Base-by-base conservation (phyloP, 495 filamentous ascomycete species). In the Penicillium argentinense region DNA sequence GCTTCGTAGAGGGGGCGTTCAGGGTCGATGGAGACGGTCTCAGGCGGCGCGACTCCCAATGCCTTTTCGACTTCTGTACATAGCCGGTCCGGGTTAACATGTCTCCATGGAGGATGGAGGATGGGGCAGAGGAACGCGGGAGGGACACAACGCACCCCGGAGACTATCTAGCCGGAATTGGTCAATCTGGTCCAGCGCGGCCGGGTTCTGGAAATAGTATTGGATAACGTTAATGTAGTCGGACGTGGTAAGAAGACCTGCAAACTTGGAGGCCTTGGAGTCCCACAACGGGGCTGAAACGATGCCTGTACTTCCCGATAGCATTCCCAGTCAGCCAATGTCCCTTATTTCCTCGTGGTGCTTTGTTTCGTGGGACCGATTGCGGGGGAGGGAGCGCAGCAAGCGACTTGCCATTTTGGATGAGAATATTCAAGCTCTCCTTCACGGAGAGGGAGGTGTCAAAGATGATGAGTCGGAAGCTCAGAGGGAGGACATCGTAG, bases 201-300 rank as follows among this genome's bases (percentile, higher is more conserved):
- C 88, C 12, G 95, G 95, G 57, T 92, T 95, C 71, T 97, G 92
- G 83, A 93, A 97, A 73, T 97, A 97, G 67, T 97, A 99, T 69
- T 97, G 95, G 42, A 99, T 95, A 44, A 99, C 86, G 64, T 99
- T 99, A 74, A 99, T 75, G 66, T 93, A 99, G 67, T 99, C 93
- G 51, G 89, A 93, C 36, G 89, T 95, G 16, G 93, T 97, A 59
- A 99, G 78, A 18, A 97, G 76, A 39, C 93, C 93, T 18, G 95
- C 93, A 63, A 97, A 99, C 17, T 85, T 89, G 19, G 91, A 96
- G 4, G 85, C 87, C 45, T 88, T 88, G 24, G 91, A 96, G 69
- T 99, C 93, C 93, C 93, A 99, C 52, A 99, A 77, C 19, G 93
- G 93, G 17, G 93, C 93, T 30, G 93, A 99, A 34, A 99, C 93